Evolutionary conservation across 768 basidiomycete species (phyloP).

Genomic region (Russula ochroleuca): DNA sequence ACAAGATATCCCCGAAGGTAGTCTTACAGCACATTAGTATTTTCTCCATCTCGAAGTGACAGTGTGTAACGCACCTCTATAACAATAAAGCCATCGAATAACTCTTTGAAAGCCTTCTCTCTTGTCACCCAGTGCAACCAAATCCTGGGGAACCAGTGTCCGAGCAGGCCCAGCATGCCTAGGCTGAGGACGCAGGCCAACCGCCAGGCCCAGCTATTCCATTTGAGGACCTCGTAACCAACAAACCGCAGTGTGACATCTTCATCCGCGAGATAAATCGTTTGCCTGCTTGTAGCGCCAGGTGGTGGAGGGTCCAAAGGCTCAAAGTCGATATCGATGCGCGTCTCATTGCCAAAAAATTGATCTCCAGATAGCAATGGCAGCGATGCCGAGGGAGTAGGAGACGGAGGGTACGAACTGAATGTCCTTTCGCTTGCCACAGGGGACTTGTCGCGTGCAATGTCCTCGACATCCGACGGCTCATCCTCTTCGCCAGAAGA

Average conservation of each 20-base stretch:
- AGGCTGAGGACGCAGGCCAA: slow-evolving; percentile 59
- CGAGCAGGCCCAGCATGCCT: slow-evolving; percentile 73
- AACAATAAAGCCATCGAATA: slow-evolving; percentile 69
- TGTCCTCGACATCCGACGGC: slow-evolving; percentile 40
- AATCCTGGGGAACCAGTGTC: slow-evolving; percentile 88
- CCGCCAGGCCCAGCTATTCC: slow-evolving; percentile 69
- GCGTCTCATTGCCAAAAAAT: slow-evolving; percentile 76
- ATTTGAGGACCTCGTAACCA: slow-evolving; percentile 67
- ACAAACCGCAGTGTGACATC: slow-evolving; percentile 84
- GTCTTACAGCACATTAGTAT: slow-evolving; percentile 50
- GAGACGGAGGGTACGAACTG: slow-evolving; percentile 66
- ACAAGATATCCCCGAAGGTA: slow-evolving; percentile 72
- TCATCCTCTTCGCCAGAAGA: slow-evolving; percentile 80
- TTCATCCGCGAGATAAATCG: slow-evolving; percentile 82
- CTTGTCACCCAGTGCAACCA: slow-evolving; percentile 87
- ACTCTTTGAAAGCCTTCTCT: slow-evolving; percentile 77
- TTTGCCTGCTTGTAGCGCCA: slow-evolving; percentile 83
- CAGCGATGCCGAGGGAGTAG: slow-evolving; percentile 45
- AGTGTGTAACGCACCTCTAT: slow-evolving; percentile 65
- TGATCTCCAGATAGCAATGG: slow-evolving; percentile 72
- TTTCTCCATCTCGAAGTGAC: slow-evolving; percentile 8
- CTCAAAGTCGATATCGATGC: slow-evolving; percentile 74
- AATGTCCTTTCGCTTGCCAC: slow-evolving; percentile 59
- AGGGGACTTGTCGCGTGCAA: slow-evolving; percentile 39
- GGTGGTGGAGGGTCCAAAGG: slow-evolving; percentile 65